phyloP scores from a whole-genome alignment of 306 rosid species.

The Lathyrus aphaca region DNA sequence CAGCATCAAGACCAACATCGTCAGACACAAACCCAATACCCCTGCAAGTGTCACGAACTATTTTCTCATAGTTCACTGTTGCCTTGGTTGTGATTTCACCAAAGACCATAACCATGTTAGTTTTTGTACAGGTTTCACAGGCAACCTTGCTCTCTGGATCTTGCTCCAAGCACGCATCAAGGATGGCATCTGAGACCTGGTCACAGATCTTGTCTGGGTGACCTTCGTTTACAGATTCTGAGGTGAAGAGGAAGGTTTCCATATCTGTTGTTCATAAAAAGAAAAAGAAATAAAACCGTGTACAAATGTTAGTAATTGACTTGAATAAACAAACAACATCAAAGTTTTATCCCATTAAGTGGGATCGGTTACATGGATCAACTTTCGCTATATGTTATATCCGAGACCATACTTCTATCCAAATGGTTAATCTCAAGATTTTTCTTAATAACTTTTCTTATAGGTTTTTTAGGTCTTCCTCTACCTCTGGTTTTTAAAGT shows the following conservation, averaged over 20 bases:
- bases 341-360: no score
- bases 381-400: no score
- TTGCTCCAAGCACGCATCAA: conserved; percentile 79
- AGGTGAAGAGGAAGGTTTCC: conserved; percentile 78
- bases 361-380: no score
- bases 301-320: conserved; percentile 8
- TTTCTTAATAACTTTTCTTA: no score
- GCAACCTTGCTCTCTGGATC: conserved; percentile 80
- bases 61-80: conserved; percentile 73
- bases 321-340: not conserved
- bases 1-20: conserved; percentile 82
- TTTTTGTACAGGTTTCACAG: conserved; percentile 86
- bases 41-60: conserved; percentile 77
- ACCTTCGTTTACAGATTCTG: conserved; percentile 84
- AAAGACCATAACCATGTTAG: conserved; percentile 91
- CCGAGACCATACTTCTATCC: no score
- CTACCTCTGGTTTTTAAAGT: not conserved
- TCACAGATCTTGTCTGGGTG: conserved; percentile 88
- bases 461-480: no score
- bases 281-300: not conserved
- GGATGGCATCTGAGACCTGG: conserved; percentile 80
- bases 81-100: conserved; percentile 87
- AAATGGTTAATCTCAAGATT: no score
- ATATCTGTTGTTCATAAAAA: conserved; percentile 48
- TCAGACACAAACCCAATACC: conserved; percentile 71